Evolutionary conservation across 768 basidiomycete species (phyloP), one percentile per base, ranked within the genome.

Genomic region (Serendipita vermifera): DNA sequence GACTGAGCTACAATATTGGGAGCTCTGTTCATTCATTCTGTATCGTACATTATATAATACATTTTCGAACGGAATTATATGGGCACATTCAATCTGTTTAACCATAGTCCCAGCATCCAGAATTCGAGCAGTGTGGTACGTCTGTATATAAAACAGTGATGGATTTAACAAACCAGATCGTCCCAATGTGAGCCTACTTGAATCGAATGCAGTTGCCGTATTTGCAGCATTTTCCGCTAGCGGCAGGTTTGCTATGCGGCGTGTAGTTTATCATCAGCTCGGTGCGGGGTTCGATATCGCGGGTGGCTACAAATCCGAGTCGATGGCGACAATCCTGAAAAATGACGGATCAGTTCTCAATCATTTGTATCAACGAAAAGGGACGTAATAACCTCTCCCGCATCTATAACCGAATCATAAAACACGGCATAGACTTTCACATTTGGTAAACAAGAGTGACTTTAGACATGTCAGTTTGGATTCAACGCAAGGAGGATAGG

Each of bases 221-320:
- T 51, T n/a, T 11, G 32, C 46, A 51, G 46, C 46, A 51, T 31
- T n/a, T 29, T 31, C 24, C 27, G 9, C 29, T 51, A n/a, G 27
- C 22, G 5, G n/a, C 24, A 9, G n/a, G 22, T 22, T 22, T 15
- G 46, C 11, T 22, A 7, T 66, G 59, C 1, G 84, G 83, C 58
- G 79, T 70, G 60, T 85, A 86, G 64, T 85, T 80, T 20, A 85
- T 73, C 0, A 78, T 79, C 3, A 85, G 73, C 59, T 85, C 83
- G 1, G 72, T 75, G 24, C 69, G 64, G 0, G 76, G 72, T 0
- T 69, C 67, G 54, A 86, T 79, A 58, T 76, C 63, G 35, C 65
- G 57, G 1, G 64, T 68, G 0, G 82, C 77, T 0, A 75, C 78
- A 55, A 82, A 82, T 1, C 75, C 79, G 33, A 84, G 71, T 60